Conservation (phyloP, 2,329 filamentous ascomycete species). For the Hypoxylon sp. region DNA sequence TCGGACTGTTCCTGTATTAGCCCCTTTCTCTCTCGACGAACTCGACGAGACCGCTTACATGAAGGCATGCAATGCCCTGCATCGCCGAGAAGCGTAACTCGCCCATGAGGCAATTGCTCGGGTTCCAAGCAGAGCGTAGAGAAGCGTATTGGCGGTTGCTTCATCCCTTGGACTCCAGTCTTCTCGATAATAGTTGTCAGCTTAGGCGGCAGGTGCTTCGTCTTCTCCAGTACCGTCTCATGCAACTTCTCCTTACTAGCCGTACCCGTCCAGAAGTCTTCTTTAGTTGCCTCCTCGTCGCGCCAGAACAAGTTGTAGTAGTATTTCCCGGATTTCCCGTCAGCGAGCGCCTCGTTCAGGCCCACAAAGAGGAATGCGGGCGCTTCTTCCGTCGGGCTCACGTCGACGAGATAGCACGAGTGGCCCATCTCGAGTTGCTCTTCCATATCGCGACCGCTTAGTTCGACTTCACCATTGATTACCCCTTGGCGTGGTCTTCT, state of each 20-base stretch:
- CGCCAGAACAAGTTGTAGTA: slow-evolving; percentile 46
- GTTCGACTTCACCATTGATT: slow-evolving; percentile 48
- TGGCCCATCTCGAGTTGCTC: slow-evolving; percentile 52
- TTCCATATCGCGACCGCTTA: slow-evolving; percentile 48
- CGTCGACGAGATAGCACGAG: slow-evolving; percentile 49
- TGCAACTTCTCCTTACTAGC: slow-evolving; percentile 65
- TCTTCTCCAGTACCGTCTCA: slow-evolving; percentile 53
- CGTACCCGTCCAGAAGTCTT: slow-evolving; percentile 81
- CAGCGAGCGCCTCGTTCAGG: slow-evolving; percentile 39
- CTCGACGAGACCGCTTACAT: slow-evolving; percentile 25
- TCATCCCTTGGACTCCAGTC: slow-evolving; percentile 32
- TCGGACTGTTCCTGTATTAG: slow-evolving; percentile 36
- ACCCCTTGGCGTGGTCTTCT: slow-evolving; percentile 45
- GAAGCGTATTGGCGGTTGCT: slow-evolving; percentile 32
- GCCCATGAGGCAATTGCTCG: slow-evolving; percentile 42
- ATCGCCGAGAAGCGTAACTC: slow-evolving; percentile 45
- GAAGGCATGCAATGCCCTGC: slow-evolving; percentile 46
- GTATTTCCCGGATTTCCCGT: slow-evolving; percentile 43
- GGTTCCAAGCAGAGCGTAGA: slow-evolving; percentile 39
- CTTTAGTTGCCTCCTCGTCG: slow-evolving; percentile 53
- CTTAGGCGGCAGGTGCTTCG: slow-evolving; percentile 37
- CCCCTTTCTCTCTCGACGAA: background rate
- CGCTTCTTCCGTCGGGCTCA: slow-evolving; percentile 34
- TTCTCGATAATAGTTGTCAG: slow-evolving; percentile 39
- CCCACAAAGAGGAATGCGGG: slow-evolving; percentile 44